These are phyloP conservation scores for Leishmania lainsoni DNA, from an alignment of 208 protist species.

Conservation along the genomic window DNA sequence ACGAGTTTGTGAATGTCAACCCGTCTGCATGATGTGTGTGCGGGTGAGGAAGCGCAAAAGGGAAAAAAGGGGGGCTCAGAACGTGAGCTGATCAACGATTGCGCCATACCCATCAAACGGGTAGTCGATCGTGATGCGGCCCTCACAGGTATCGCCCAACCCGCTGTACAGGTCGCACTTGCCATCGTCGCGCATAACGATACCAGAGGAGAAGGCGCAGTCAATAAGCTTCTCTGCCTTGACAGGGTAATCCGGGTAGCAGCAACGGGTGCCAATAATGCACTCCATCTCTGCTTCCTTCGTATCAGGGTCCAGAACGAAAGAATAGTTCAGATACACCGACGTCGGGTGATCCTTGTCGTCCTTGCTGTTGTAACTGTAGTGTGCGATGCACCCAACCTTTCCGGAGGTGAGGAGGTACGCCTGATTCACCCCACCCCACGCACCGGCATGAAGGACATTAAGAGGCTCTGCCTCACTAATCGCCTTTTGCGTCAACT, in stretches of 20 bases:
- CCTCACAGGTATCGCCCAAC: conserved; percentile 59
- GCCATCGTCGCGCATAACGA: conserved; percentile 64
- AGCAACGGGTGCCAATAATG: conserved; percentile 64
- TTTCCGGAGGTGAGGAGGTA: conserved; percentile 62
- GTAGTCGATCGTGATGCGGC: conserved; percentile 77
- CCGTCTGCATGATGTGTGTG: not conserved
- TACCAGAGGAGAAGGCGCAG: conserved; percentile 66
- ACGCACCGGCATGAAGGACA: conserved; percentile 57
- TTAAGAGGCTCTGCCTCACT: conserved; percentile 55
- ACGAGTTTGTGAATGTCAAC: not conserved
- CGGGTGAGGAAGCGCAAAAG: not conserved
- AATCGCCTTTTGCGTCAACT: conserved; percentile 48
- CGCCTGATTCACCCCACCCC: conserved; percentile 70
- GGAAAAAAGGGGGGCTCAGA: conserved; percentile 15
- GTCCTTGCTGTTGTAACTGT: conserved; percentile 64
- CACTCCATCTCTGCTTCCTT: conserved; percentile 33
- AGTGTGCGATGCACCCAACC: conserved; percentile 70
- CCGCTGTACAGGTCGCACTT: conserved; percentile 80
- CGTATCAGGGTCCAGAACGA: conserved; percentile 63
- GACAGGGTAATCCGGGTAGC: conserved; percentile 54
- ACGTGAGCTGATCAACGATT: conserved; percentile 45
- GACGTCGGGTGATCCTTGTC: conserved; percentile 36
- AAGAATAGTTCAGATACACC: conserved; percentile 69
- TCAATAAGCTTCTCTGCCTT: conserved; percentile 56
- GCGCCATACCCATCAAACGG: conserved; percentile 63